Percentiles rank a stretch among this genome's conserved stretches.
phyloP scores from a whole-genome alignment of 495 filamentous ascomycete species.

The Lichina pygmaea region DNA sequence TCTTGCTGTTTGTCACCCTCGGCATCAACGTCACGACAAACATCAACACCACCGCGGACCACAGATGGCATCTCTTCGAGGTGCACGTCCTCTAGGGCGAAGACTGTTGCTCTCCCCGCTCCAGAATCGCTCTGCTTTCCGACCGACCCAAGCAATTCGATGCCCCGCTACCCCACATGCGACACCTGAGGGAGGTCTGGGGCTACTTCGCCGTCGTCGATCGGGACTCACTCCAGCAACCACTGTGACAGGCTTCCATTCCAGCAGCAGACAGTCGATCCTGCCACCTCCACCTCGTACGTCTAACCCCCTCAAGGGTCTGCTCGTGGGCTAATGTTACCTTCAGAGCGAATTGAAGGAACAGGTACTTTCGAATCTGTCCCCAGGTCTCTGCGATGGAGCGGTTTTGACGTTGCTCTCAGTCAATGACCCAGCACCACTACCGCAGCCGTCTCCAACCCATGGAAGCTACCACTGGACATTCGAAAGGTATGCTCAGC shows the following conservation, averaged over 20 bases:
- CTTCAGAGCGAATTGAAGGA: slow-evolving; percentile 45
- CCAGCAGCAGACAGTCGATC: slow-evolving; percentile 35
- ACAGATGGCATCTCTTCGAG: no score
- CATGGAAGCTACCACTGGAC: slow-evolving; percentile 97
- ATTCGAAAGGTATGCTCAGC: slow-evolving; percentile 47
- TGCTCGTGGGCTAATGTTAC: slow-evolving; percentile 13
- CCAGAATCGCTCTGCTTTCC: no score
- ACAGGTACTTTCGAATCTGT: slow-evolving; percentile 19
- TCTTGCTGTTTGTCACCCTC: no score
- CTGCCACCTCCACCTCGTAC: slow-evolving; percentile 40
- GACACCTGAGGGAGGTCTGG: no score
- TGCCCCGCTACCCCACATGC: no score
- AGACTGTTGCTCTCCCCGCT: no score
- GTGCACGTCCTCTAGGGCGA: no score
- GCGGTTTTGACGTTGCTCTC: slow-evolving; percentile 2
- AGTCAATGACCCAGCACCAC: slow-evolving; percentile 69
- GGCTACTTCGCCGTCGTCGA: no score
- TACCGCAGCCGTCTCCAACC: slow-evolving; percentile 39
- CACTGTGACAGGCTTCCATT: slow-evolving; percentile 34
- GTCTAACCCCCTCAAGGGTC: neutral
- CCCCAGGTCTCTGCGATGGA: neutral
- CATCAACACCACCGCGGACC: no score
- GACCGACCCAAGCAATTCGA: no score
- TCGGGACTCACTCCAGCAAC: no score
- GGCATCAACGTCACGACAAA: no score